These are phyloP conservation scores for Pulveroboletus ravenelii DNA, from an alignment of 768 basidiomycete species.

Conservation along the genomic window DNA sequence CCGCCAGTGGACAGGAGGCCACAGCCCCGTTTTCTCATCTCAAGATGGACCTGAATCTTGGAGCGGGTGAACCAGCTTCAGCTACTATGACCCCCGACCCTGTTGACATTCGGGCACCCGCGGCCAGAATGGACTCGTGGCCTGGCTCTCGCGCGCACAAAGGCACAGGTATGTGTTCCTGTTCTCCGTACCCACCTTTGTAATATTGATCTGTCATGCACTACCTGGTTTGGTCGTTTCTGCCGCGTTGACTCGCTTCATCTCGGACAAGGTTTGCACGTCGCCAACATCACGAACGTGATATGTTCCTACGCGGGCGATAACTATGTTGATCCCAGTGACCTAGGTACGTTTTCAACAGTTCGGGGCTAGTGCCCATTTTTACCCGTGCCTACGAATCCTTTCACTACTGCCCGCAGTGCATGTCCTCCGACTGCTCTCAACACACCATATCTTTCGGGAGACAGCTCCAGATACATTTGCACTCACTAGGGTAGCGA, in stretches of 20 bases:
- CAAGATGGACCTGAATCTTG: background rate
- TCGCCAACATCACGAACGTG: slow-evolving; percentile 18
- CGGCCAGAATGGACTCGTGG: background rate
- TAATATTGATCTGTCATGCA: background rate
- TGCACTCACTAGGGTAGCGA: slow-evolving; percentile 64
- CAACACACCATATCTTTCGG: slow-evolving; percentile 70
- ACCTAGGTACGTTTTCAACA: slow-evolving; percentile 11
- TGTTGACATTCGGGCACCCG: background rate
- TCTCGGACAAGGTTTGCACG: slow-evolving; percentile 17
- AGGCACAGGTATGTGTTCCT: slow-evolving; percentile 5
- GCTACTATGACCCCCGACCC: background rate
- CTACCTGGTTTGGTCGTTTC: background rate
- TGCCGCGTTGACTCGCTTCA: background rate
- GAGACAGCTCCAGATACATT: slow-evolving; percentile 72
- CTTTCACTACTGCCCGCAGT: slow-evolving; percentile 34
- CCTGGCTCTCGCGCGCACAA: background rate
- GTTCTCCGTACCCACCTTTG: no score
- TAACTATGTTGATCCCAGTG: slow-evolving; percentile 15
- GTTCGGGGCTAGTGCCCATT: background rate
- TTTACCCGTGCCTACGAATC: background rate
- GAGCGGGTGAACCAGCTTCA: no score
- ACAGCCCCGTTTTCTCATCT: background rate
- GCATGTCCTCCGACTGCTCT: slow-evolving; percentile 69
- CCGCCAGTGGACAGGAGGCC: slow-evolving; percentile 33
- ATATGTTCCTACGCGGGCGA: slow-evolving; percentile 17